These are phyloP conservation scores for Ophiognomonia clavigignenti-juglandacearum DNA, from an alignment of 2,329 filamentous ascomycete genomes.

Conservation along the genomic window DNA sequence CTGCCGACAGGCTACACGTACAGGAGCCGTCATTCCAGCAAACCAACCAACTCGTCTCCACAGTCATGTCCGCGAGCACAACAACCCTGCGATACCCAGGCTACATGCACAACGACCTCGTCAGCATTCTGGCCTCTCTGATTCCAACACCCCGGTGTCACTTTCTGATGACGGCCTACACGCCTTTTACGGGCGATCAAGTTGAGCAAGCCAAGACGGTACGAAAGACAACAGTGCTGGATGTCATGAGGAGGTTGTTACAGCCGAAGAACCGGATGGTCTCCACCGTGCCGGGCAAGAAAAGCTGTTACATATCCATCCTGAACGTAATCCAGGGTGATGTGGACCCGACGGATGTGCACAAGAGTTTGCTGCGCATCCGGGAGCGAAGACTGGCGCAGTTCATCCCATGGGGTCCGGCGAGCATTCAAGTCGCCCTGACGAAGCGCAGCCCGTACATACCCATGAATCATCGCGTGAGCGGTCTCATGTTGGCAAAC, in stretches of 20 bases:
- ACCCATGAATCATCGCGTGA: constrained; percentile 88
- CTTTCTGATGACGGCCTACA: constrained; percentile 98
- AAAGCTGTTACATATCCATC: constrained; percentile 98
- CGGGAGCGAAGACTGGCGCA: constrained; percentile 89
- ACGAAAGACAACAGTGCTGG: constrained; percentile 93
- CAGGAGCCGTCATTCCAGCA: constrained; percentile 95
- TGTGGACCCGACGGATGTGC: constrained; percentile 94
- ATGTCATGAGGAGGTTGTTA: constrained; percentile 91
- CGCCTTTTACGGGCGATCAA: constrained; percentile 92
- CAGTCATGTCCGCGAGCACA: constrained; percentile 97
- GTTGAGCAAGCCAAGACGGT: constrained; percentile 97
- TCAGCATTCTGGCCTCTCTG: constrained; percentile 91
- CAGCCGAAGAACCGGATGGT: constrained; percentile 99
- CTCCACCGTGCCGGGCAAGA: constrained; percentile 89
- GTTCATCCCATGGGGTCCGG: constrained; percentile 97
- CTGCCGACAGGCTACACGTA: constrained; percentile 88
- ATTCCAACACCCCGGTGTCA: constrained; percentile 96
- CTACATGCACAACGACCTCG: constrained; percentile 99
- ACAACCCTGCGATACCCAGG: constrained; percentile 95
- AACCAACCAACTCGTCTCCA: constrained; percentile 94
- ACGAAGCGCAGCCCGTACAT: constrained; percentile 97
- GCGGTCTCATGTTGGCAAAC: constrained; percentile 95
- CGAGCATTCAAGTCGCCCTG: constrained; percentile 93
- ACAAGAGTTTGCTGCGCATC: constrained; percentile 95
- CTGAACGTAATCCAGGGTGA: constrained; percentile 99